Percentiles rank a stretch among this genome's conserved stretches.
Conservation (phyloP, 306 rosid species). For the Prunus mira region DNA sequence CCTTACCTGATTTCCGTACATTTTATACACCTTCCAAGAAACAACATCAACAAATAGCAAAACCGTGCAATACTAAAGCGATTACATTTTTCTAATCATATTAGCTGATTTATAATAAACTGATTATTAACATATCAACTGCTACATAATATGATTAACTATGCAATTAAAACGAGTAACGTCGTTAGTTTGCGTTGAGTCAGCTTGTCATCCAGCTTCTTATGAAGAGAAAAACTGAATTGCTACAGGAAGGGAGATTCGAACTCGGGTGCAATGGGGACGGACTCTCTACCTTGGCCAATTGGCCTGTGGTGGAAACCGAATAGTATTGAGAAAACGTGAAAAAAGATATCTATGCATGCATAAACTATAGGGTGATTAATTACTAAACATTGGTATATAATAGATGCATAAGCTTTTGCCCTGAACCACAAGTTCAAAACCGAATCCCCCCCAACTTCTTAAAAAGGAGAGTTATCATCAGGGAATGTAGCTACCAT, state of each 20-base stretch:
- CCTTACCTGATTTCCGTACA: background rate
- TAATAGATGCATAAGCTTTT: background rate
- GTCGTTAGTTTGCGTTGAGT: background rate
- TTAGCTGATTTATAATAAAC: background rate
- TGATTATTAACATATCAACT: background rate
- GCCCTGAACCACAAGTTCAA: background rate
- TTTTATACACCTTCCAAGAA: background rate
- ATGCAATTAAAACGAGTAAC: background rate
- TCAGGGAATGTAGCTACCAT: background rate
- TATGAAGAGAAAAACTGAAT: background rate
- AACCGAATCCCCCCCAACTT: slow-evolving; percentile 5
- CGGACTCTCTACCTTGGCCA: no score
- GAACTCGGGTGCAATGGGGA: no score
- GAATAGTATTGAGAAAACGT: background rate
- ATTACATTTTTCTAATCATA: background rate
- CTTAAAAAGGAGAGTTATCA: background rate
- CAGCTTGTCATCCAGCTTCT: background rate
- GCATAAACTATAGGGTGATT: background rate
- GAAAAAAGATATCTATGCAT: background rate
- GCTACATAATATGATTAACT: background rate
- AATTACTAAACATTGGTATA: background rate
- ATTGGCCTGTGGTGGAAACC: no score
- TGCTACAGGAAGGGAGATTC: accelerated
- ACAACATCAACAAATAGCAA: background rate
- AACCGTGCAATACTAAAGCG: background rate